phyloP scores from a whole-genome alignment of 331 rosid species.

The Saraca asoca region DNA sequence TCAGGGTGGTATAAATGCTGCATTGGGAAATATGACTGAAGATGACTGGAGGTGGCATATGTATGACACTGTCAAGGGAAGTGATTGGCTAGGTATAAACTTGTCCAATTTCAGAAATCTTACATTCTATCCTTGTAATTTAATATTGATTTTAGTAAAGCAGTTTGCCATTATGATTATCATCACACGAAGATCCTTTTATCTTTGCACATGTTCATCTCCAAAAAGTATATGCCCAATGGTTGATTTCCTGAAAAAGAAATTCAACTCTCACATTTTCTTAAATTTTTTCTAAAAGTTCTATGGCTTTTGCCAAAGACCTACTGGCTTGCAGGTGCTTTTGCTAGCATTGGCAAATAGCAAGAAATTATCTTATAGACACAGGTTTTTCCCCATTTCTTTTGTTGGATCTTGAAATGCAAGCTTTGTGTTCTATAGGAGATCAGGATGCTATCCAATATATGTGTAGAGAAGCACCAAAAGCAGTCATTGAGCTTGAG shows the following conservation, averaged over 20 bases:
- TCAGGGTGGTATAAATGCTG: slow-evolving; percentile 99
- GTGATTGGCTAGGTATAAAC: slow-evolving; percentile 92
- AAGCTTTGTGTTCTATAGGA: slow-evolving; percentile 53
- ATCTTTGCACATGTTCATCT: slow-evolving; percentile 18
- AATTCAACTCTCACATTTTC: background rate
- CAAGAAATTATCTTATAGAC: slow-evolving; percentile 7
- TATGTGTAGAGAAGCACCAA: slow-evolving; percentile 99
- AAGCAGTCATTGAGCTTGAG: slow-evolving; percentile 96
- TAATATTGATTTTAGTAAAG: background rate
- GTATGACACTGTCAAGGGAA: slow-evolving; percentile 99
- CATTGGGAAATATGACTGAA: slow-evolving; percentile 92
- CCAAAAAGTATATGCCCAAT: slow-evolving; percentile 7
- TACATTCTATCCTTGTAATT: background rate
- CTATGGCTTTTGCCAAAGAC: background rate
- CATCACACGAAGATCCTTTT: background rate
- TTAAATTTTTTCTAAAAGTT: background rate
- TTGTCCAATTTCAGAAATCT: slow-evolving; percentile 18
- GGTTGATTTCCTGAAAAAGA: slow-evolving; percentile 28
- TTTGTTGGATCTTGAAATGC: slow-evolving; percentile 29
- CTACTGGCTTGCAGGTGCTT: slow-evolving; percentile 8
- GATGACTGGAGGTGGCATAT: slow-evolving; percentile 99
- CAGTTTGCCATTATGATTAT: slow-evolving; percentile 16
- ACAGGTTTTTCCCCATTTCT: background rate
- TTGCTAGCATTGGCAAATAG: slow-evolving; percentile 11
- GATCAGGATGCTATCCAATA: slow-evolving; percentile 99